A percentile compares a stretch with the other conserved stretches of the same genome.
Evolutionary conservation across 2,329 filamentous ascomycete species (phyloP).

Genomic region (Domatiomyces catenatus): DNA sequence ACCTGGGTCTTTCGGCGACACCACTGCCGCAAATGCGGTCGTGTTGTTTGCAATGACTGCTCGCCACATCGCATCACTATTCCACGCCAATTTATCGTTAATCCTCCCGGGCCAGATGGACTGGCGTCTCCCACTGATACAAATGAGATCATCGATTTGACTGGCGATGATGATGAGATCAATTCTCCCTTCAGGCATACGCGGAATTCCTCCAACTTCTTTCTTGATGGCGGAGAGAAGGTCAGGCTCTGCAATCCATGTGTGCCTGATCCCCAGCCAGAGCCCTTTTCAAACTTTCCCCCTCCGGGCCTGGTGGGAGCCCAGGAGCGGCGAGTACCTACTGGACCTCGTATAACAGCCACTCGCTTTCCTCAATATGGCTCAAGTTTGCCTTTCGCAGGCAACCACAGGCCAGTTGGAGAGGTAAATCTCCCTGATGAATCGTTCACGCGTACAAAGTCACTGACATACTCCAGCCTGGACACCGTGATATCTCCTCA

Average conservation of each 20-base stretch:
- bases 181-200: constrained; percentile 1
- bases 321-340: background rate
- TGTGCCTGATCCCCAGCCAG: constrained; percentile 52
- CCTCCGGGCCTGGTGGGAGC: background rate
- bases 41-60: constrained; percentile 78
- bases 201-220: background rate
- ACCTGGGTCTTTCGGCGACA: constrained; percentile 79
- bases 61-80: constrained; percentile 93
- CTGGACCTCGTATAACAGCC: background rate
- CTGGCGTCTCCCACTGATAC: constrained; percentile 18
- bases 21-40: constrained; percentile 90
- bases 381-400: background rate
- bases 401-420: background rate
- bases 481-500: background rate
- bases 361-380: background rate
- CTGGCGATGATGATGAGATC: constrained; percentile 23
- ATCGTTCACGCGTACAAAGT: background rate
- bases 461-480: background rate
- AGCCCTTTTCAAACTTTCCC: constrained; percentile 23
- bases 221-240: constrained; percentile 47
- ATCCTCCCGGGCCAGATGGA: constrained; percentile 43
- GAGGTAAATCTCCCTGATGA: background rate
- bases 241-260: constrained; percentile 59
- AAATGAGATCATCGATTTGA: constrained; percentile 33
- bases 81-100: constrained; percentile 81